Evolutionary conservation across 2,329 filamentous ascomycete genomes (phyloP).

Genomic region (Trichoderma atroviride): DNA sequence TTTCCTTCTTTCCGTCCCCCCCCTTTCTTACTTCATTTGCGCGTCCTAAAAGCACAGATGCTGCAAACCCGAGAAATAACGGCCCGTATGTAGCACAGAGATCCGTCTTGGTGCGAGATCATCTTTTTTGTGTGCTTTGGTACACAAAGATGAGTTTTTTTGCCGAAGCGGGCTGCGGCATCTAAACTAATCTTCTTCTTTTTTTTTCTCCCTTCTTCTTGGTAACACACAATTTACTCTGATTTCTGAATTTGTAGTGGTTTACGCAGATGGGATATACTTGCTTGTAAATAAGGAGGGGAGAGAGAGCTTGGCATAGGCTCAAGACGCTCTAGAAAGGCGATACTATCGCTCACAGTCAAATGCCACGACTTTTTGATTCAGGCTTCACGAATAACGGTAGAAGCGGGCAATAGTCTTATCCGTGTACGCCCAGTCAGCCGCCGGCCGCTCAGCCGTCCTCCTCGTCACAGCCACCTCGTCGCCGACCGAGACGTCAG

Average conservation of each 20-base stretch:
- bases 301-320: neutral
- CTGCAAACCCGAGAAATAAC: neutral
- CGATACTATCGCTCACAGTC: neutral
- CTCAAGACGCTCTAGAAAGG: neutral
- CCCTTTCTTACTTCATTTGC: neutral
- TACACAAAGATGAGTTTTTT: neutral
- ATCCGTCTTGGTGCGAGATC: neutral
- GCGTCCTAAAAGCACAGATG: neutral
- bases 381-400: constrained; percentile 8
- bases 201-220: neutral
- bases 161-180: neutral
- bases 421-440: constrained; percentile 49
- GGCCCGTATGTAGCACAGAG: neutral
- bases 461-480: constrained; percentile 55
- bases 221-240: neutral
- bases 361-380: neutral
- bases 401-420: constrained; percentile 20
- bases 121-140: neutral
- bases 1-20: neutral
- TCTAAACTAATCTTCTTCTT: neutral
- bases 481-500: constrained; percentile 57
- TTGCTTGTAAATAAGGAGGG: neutral
- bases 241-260: neutral
- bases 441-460: constrained; percentile 55
- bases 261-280: neutral